phyloP scores from a whole-genome alignment of 1,284 basidiomycete genomes.

The Ustilago xerochloae region DNA sequence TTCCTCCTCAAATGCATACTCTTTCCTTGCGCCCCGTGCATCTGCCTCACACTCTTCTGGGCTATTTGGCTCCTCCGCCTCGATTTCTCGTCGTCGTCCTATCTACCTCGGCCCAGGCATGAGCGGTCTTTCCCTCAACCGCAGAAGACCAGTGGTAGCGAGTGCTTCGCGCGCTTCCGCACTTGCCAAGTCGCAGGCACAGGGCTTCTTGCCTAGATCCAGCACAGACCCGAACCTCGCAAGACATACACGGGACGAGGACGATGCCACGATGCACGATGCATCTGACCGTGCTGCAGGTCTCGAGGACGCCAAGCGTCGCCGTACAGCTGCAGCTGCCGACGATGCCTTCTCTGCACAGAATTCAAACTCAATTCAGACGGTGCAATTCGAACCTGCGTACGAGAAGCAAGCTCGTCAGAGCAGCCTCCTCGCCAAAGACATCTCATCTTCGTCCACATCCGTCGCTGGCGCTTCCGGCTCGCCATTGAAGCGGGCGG shows the following conservation, averaged over 20 bases:
- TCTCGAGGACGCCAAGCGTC: slow-evolving; percentile 38
- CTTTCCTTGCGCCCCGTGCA: slow-evolving; percentile 44
- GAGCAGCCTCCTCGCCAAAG: slow-evolving; percentile 40
- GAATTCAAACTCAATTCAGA: not conserved
- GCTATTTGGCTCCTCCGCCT: slow-evolving; percentile 5
- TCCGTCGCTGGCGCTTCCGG: not conserved
- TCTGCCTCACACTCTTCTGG: slow-evolving; percentile 7
- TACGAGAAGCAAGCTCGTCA: slow-evolving; percentile 32
- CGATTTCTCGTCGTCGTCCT: slow-evolving; percentile 23
- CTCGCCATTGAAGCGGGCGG: slow-evolving; percentile 34
- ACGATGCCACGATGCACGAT: slow-evolving; percentile 12
- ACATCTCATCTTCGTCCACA: slow-evolving; percentile 13
- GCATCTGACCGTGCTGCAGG: slow-evolving; percentile 11
- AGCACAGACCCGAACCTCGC: slow-evolving; percentile 42
- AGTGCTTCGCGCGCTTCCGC: slow-evolving; percentile 32
- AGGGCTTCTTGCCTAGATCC: slow-evolving; percentile 25
- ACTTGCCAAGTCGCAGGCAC: slow-evolving; percentile 9
- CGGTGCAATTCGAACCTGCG: slow-evolving; percentile 31
- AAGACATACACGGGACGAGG: slow-evolving; percentile 7
- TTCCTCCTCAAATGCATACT: slow-evolving; percentile 37
- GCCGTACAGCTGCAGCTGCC: slow-evolving; percentile 19
- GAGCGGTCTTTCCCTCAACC: slow-evolving; percentile 43
- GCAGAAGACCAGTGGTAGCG: slow-evolving; percentile 31
- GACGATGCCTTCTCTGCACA: not conserved
- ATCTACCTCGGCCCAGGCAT: slow-evolving; percentile 51